Conservation (phyloP, 2,329 filamentous ascomycete genomes). For the Hortaea sp. region DNA sequence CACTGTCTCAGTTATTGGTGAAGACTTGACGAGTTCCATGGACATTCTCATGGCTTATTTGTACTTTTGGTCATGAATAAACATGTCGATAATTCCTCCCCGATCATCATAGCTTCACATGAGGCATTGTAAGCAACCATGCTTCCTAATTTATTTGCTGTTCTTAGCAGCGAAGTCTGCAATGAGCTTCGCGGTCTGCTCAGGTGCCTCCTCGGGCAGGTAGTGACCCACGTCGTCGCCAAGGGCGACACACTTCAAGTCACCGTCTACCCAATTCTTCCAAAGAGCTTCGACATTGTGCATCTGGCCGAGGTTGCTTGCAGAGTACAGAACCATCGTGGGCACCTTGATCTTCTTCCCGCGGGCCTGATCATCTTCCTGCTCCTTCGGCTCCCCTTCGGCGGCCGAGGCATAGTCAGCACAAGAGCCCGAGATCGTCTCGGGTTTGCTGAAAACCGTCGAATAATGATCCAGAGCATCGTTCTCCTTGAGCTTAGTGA, state of each 20-base stretch:
- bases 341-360: constrained; percentile 35
- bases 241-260: constrained; percentile 24
- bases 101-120: too few relatives aligned
- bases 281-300: constrained; percentile 36
- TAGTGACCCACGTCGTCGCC: constrained; percentile 36
- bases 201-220: constrained; percentile 36
- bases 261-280: constrained; percentile 34
- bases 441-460: constrained; percentile 32
- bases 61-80: too few relatives aligned
- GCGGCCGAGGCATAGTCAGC: constrained; percentile 40
- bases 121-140: too few relatives aligned
- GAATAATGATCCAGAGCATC: constrained; percentile 36
- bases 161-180: constrained; percentile 15
- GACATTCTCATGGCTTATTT: too few relatives aligned
- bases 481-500: constrained; percentile 22
- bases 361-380: constrained; percentile 35
- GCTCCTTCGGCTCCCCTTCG: constrained; percentile 31
- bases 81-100: too few relatives aligned
- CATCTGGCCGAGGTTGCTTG: constrained; percentile 31
- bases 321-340: constrained; percentile 36
- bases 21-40: too few relatives aligned
- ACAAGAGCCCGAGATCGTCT: constrained; percentile 34
- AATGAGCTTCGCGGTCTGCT: constrained; percentile 22
- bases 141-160: constrained; percentile 1
- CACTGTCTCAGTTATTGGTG: too few relatives aligned